These are phyloP conservation scores for Suhomyces sp. DNA, from an alignment of 805 yeast genomes.

Conservation along the genomic window DNA sequence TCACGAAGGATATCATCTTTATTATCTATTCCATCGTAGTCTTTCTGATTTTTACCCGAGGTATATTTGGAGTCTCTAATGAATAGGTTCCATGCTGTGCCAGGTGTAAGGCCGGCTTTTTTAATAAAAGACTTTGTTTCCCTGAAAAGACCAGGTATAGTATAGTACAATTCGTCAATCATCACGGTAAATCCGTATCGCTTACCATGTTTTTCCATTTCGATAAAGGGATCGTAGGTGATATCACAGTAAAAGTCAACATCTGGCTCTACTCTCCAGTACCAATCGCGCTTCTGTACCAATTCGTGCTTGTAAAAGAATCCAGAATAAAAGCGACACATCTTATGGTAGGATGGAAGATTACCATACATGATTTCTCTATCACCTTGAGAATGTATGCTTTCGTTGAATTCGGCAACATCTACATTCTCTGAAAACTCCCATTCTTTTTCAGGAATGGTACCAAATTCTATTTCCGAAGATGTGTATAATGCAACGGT, in stretches of 20 bases:
- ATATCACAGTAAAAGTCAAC: constrained; percentile 88
- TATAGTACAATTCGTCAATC: constrained; percentile 73
- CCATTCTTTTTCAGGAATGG: constrained; percentile 63
- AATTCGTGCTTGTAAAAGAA: constrained; percentile 76
- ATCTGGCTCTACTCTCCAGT: constrained; percentile 95
- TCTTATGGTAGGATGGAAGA: constrained; percentile 79
- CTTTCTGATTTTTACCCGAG: constrained; percentile 20
- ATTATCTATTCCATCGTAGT: constrained; percentile 22
- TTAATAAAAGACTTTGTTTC: constrained; percentile 65
- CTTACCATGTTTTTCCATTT: constrained; percentile 69
- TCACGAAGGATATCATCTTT: constrained; percentile 22
- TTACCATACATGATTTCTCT: constrained; percentile 81
- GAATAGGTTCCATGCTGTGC: constrained; percentile 72
- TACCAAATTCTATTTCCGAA: constrained; percentile 71
- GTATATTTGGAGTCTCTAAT: constrained; percentile 31
- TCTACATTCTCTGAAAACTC: constrained; percentile 50
- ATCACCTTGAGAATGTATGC: constrained; percentile 75
- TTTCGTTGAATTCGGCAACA: constrained; percentile 49
- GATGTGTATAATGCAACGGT: constrained; percentile 53
- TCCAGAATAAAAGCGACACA: constrained; percentile 94
- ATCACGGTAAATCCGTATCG: constrained; percentile 83
- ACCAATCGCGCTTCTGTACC: constrained; percentile 76
- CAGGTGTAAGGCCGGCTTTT: constrained; percentile 43
- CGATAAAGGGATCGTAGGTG: constrained; percentile 86
- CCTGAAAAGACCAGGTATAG: constrained; percentile 79